Conservation (phyloP, 1,139 yeast species). For the Hansenula lynferdii region DNA sequence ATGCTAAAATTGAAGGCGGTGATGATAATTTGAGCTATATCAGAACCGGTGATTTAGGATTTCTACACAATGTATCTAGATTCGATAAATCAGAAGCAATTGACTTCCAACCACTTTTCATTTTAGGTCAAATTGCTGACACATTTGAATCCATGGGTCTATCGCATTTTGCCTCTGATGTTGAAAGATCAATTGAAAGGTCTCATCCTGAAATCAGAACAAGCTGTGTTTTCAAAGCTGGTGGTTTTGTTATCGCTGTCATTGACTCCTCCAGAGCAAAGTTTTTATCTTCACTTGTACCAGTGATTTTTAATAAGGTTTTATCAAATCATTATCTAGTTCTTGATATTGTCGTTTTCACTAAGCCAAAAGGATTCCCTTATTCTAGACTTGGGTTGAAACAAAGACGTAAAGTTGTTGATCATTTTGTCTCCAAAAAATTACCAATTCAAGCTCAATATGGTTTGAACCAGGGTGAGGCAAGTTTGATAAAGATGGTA, state of each 20-base stretch:
- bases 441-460: constrained; percentile 35
- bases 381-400: constrained; percentile 67
- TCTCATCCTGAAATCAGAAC: constrained; percentile 55
- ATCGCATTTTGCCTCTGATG: constrained; percentile 84
- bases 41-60: constrained; percentile 94
- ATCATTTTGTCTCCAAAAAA: constrained; percentile 44
- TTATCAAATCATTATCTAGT: constrained; percentile 79
- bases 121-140: constrained; percentile 79
- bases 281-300: constrained; percentile 69
- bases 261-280: constrained; percentile 55
- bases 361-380: constrained; percentile 60
- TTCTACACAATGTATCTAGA: constrained; percentile 66
- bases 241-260: constrained; percentile 75
- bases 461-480: constrained; percentile 64
- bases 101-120: constrained; percentile 77
- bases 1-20: constrained; percentile 42
- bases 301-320: constrained; percentile 75
- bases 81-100: constrained; percentile 39
- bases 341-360: constrained; percentile 83
- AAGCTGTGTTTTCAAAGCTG: constrained; percentile 74
- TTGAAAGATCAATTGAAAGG: constrained; percentile 70
- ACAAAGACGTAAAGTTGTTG: constrained; percentile 68
- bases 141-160: constrained; percentile 91
- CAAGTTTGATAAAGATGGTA: constrained; percentile 49
- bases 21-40: constrained; percentile 60